These are phyloP conservation scores for Zalaria sp. DNA, from an alignment of 2,329 filamentous ascomycete genomes.

Conservation along the genomic window DNA sequence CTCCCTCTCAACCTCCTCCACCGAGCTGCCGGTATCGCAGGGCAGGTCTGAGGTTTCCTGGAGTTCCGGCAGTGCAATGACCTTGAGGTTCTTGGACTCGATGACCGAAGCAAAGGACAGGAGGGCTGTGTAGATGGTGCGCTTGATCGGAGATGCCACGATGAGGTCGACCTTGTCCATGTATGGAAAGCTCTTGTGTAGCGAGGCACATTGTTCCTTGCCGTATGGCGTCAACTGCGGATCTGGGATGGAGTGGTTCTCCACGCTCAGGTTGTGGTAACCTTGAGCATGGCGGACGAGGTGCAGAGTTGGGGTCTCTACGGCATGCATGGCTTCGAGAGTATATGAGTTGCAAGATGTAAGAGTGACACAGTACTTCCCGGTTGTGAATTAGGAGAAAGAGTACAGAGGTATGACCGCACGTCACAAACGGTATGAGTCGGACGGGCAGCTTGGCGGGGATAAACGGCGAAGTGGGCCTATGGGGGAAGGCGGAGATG, in stretches of 20 bases:
- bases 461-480: too few species aligned
- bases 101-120: constrained; percentile 49
- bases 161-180: constrained; percentile 54
- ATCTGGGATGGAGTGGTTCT: constrained; percentile 61
- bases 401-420: too few species aligned
- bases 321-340: too few species aligned
- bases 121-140: constrained; percentile 68
- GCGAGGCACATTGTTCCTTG: constrained; percentile 54
- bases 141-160: constrained; percentile 64
- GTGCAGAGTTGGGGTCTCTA: constrained; percentile 36
- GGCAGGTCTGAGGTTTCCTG: constrained; percentile 66
- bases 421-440: too few species aligned
- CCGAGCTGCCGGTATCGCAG: constrained; percentile 59
- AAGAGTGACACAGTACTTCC: too few species aligned
- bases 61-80: constrained; percentile 57
- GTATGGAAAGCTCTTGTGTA: constrained; percentile 49
- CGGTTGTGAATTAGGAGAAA: too few species aligned
- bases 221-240: constrained; percentile 67
- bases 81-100: constrained; percentile 28
- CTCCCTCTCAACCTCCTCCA: constrained; percentile 41
- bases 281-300: constrained; percentile 61
- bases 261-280: constrained; percentile 61
- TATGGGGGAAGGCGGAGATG: too few species aligned
- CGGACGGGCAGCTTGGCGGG: too few species aligned
- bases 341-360: too few species aligned